Conservation (phyloP, 305 asterid species). For the Vinca major region DNA sequence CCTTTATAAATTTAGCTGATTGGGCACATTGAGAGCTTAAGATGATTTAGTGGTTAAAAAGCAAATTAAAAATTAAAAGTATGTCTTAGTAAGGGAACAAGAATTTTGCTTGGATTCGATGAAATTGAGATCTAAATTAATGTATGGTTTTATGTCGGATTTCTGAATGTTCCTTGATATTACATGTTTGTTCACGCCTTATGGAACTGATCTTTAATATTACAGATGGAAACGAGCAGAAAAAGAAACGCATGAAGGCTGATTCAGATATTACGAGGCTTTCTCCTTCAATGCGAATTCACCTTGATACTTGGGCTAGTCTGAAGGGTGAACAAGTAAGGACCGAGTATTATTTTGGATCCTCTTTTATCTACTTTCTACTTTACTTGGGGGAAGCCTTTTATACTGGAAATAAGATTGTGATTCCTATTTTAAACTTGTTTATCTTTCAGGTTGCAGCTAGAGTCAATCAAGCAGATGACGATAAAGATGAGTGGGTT, state of each 20-base stretch:
- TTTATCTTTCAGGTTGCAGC: slow-evolving; percentile 66
- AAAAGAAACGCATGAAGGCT: slow-evolving; percentile 69
- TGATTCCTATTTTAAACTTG: neutral
- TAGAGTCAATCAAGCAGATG: slow-evolving; percentile 74
- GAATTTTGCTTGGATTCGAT: neutral
- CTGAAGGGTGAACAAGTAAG: slow-evolving; percentile 97
- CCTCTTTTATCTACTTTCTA: neutral
- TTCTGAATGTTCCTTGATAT: neutral
- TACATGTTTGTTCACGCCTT: neutral
- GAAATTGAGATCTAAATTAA: neutral
- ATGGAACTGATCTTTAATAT: neutral
- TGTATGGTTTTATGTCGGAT: neutral
- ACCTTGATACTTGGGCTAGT: slow-evolving; percentile 66
- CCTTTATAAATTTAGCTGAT: neutral
- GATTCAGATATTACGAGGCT: slow-evolving; percentile 62
- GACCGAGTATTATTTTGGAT: slow-evolving; percentile 5
- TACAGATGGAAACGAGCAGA: slow-evolving; percentile 82
- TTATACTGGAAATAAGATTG: neutral
- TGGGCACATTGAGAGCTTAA: neutral
- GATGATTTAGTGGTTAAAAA: neutral
- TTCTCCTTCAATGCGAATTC: slow-evolving; percentile 56
- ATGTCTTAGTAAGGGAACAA: neutral
- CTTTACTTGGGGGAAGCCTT: neutral
- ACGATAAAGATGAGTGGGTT: slow-evolving; percentile 91
- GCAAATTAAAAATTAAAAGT: neutral